A percentile compares a stretch with the other conserved stretches of the same genome.
Conservation (phyloP, 2,329 filamentous ascomycete genomes). For the Capronia americana region DNA sequence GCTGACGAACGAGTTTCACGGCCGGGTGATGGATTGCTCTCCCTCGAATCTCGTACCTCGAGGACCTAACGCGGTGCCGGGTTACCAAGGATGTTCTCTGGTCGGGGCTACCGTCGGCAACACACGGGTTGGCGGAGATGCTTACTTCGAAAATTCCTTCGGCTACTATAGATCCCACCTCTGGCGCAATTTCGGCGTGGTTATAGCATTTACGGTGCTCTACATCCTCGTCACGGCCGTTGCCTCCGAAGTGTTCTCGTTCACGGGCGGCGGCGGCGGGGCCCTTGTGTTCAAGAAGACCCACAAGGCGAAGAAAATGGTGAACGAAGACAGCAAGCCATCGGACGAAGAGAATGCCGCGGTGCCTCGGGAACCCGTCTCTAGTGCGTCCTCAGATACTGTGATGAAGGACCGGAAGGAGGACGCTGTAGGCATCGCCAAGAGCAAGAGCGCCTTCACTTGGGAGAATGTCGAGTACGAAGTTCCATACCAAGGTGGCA, state of each 20-base stretch:
- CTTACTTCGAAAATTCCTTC: slow-evolving; percentile 63
- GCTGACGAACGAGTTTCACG: slow-evolving; percentile 69
- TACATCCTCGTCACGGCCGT: slow-evolving; percentile 75
- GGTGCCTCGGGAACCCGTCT: slow-evolving; percentile 40
- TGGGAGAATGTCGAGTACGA: slow-evolving; percentile 75
- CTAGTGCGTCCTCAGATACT: slow-evolving; percentile 44
- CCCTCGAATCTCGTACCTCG: slow-evolving; percentile 65
- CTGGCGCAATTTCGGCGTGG: slow-evolving; percentile 77
- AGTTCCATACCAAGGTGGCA: slow-evolving; percentile 69
- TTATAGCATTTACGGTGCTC: slow-evolving; percentile 76
- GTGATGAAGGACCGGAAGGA: slow-evolving; percentile 45
- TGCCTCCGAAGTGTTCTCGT: slow-evolving; percentile 69
- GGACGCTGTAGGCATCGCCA: slow-evolving; percentile 54
- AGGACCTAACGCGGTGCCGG: slow-evolving; percentile 61
- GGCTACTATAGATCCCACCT: slow-evolving; percentile 60
- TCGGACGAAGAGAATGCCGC: slow-evolving; percentile 64
- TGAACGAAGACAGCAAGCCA: slow-evolving; percentile 52
- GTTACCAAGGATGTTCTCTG: slow-evolving; percentile 68
- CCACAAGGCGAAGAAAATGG: slow-evolving; percentile 63
- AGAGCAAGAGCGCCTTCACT: slow-evolving; percentile 71
- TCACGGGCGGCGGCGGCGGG: slow-evolving; percentile 63
- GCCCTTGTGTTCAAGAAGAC: slow-evolving; percentile 74
- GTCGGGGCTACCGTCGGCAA: slow-evolving; percentile 62
- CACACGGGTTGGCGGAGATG: slow-evolving; percentile 58
- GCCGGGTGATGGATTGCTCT: slow-evolving; percentile 63